A percentile compares a stretch with the other conserved stretches of the same genome.
Evolutionary conservation across 2,329 filamentous ascomycete genomes (phyloP).

Genomic region (Fusarium keratoplasticum): DNA sequence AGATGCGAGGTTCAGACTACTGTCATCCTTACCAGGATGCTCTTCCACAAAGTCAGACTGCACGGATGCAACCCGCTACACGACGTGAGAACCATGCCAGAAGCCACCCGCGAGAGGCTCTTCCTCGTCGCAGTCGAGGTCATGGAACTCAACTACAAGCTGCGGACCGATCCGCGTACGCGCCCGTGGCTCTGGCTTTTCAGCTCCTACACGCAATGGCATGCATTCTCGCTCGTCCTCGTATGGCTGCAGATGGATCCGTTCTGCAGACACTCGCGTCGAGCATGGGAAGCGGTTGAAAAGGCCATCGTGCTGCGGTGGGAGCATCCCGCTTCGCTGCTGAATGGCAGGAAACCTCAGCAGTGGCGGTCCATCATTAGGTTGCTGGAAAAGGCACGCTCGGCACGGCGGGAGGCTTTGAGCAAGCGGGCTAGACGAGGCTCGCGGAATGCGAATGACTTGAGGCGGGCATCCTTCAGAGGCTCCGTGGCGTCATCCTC

Average conservation of each 20-base stretch:
- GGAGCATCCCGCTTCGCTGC: constrained; percentile 4
- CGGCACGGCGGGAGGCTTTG: neutral
- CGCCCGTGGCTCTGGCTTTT: constrained; percentile 16
- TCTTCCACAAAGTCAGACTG: constrained; percentile 11
- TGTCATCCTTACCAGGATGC: constrained; percentile 7
- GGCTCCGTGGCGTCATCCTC: neutral
- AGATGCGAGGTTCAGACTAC: neutral
- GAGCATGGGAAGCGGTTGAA: constrained; percentile 12
- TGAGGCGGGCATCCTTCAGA: neutral
- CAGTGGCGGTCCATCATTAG: constrained; percentile 8
- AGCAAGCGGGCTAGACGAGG: constrained; percentile 6
- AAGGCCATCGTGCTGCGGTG: constrained; percentile 10
- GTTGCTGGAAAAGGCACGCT: constrained; percentile 12
- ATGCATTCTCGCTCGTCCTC: constrained; percentile 12
- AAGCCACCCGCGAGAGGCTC: neutral
- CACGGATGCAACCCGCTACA: constrained; percentile 5
- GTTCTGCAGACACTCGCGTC: neutral
- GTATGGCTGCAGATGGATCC: constrained; percentile 16
- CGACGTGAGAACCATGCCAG: neutral
- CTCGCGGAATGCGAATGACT: neutral
- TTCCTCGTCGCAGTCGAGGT: constrained; percentile 12
- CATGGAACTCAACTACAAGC: constrained; percentile 13
- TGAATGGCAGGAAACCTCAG: constrained; percentile 6
- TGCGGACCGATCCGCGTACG: constrained; percentile 8
- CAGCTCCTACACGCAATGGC: constrained; percentile 17